These are phyloP conservation scores for Apiospora koreana DNA, from an alignment of 2,329 filamentous ascomycete species.

Conservation along the genomic window DNA sequence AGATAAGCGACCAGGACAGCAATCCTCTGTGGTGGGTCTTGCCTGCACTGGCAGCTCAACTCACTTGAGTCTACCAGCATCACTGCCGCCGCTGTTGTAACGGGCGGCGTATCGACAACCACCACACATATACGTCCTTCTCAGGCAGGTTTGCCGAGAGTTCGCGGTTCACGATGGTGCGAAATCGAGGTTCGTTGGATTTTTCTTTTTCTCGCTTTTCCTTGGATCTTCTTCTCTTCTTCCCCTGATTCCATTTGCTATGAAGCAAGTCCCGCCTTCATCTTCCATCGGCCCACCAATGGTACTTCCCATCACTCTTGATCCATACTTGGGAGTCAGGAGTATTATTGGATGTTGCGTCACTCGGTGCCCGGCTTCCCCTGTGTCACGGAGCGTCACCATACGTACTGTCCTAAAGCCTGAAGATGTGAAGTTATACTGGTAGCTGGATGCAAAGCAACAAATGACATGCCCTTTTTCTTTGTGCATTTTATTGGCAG, in stretches of 20 bases:
- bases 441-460: not conserved
- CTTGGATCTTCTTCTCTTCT: constrained; percentile 16
- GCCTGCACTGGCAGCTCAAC: not conserved
- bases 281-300: constrained; percentile 4
- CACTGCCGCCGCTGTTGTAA: not conserved
- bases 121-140: not conserved
- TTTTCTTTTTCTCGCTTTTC: constrained; percentile 22
- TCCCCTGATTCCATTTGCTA: constrained; percentile 17
- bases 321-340: not conserved
- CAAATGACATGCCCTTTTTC: not conserved
- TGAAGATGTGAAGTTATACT: not conserved
- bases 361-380: not conserved
- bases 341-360: constrained; percentile 10
- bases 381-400: constrained; percentile 1
- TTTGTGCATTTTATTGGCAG: not conserved
- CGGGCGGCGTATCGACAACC: not conserved
- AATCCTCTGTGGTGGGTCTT: constrained; percentile 2
- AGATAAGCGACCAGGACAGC: constrained; percentile 2
- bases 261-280: not conserved
- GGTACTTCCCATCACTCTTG: not conserved
- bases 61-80: not conserved
- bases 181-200: constrained; percentile 54
- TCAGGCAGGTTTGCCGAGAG: not conserved
- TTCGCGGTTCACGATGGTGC: constrained; percentile 46
- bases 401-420: not conserved